Evolutionary conservation across 306 rosid species (phyloP), one percentile per base, ranked within the genome.

Genomic region (Cicer arietinum): DNA sequence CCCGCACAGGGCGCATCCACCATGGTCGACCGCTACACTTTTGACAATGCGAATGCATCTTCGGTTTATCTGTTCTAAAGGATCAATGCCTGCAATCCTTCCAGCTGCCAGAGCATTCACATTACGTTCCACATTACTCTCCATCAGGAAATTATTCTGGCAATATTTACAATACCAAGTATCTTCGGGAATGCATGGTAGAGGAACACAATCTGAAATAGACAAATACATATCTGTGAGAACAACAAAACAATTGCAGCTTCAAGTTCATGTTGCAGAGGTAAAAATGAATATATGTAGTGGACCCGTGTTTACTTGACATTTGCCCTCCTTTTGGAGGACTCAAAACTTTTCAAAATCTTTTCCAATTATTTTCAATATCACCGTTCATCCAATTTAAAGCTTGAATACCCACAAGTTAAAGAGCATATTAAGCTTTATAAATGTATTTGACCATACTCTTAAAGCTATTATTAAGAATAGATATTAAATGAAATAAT

Each of bases 1-100:
- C 99, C 96, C 88, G 90, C 99, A 95, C 67, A 95, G 67, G 53
- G 95, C 88, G 77, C 99, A 95, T 74, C 99, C 99, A 56, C 96
- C 98, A 42, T 90, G 86, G 59, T 81, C 92, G 73, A 85, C 85
- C 77, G 86, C 92, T 6, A 76, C 83, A 84, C 78, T 73, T 70
- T 83, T 89, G 81, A 92, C 90, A 78, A 95, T 86, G 30, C 96
- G 96, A 71, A 89, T 86, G 83, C 99, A 92, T 77, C 99, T 89
- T 30, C 76, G 83, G 71, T 84, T 88, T 75, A 88, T 91, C 85
- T 88, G 87, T 61, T 89, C 87, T 61, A 92, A 84, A 54, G 94
- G 85, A 83, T 92, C 98, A 61, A 87, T 70, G 46, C 94, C 98
- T 43, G 79, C 88, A 67, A 90, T 83, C 81, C 98, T 90, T 78